Evolutionary conservation across 1,284 basidiomycete genomes (phyloP), one percentile per base, ranked within the genome.

Genomic region (Cryptococcus amylolentus): DNA sequence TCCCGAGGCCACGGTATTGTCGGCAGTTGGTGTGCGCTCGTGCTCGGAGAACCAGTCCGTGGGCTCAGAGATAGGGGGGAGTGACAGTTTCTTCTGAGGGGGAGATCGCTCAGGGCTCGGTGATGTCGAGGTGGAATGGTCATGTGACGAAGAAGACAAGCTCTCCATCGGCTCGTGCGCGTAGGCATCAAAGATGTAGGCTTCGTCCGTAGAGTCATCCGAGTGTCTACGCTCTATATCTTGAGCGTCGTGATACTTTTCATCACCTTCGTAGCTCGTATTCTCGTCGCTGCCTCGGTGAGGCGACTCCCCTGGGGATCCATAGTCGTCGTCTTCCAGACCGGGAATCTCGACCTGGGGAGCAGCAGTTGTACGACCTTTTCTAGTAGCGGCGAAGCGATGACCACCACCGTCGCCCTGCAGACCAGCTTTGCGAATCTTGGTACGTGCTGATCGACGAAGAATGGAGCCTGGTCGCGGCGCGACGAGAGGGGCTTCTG

Each of bases 381-480:
- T 71, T 3, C 77, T 67, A 8, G 75, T 71, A 13, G 75, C 72
- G 5, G 75, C 76, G 77, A 93, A 94, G 16, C 90, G 86, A 81
- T 89, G 88, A 3, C 87, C 87, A 45, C 85, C 86, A 5, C 84
- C 87, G 71, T 88, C 90, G 20, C 87, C 88, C 10, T 83, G 81
- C 23, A 87, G 73, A 13, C 85, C 84, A n/a, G 86, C 81, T 78
- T 97, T 98, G 54, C 95, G 86, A 68, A 97, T 96, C 80, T 93
- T 94, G 3, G 95, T 98, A 20, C 94, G 86, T 8, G 91, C 92
- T 12, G 91, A 86, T 46, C 95, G 87, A 31, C 92, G 89, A 13
- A 98, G 81, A 66, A 94, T 92, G 73, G 88, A 75, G 13, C 89
- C 89, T 1, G 90, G 91, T 47, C 87, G 86, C 37, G 89, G 90